Conservation (phyloP, 768 basidiomycete genomes). For the Lyophyllum shimeji region DNA sequence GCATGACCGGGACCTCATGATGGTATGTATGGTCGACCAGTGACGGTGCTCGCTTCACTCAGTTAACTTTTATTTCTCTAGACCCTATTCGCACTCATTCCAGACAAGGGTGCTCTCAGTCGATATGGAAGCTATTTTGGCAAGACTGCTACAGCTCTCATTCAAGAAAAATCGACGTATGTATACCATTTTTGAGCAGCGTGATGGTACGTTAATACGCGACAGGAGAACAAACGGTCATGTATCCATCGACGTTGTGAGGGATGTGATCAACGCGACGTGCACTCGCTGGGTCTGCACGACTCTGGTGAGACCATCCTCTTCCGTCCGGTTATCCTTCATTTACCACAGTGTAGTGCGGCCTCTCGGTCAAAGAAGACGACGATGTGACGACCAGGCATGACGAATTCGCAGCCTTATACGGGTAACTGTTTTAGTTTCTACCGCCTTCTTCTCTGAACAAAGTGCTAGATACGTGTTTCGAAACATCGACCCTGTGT, state of each 20-base stretch:
- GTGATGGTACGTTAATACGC: neutral
- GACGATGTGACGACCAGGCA: neutral
- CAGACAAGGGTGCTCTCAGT: conserved; percentile 10
- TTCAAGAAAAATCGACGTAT: conserved; percentile 11
- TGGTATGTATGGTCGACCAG: conserved; percentile 10
- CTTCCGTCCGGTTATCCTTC: neutral
- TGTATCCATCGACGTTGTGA: conserved; percentile 20
- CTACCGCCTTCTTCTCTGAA: neutral
- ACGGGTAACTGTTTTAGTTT: conserved; percentile 13
- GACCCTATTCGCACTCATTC: conserved; percentile 21
- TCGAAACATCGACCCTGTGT: conserved; percentile 21
- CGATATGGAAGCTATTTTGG: conserved; percentile 20
- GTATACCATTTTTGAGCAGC: neutral
- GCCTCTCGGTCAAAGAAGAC: neutral
- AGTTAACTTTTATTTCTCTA: neutral
- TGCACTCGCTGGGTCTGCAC: conserved; percentile 28
- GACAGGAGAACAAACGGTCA: conserved; percentile 7
- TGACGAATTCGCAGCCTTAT: conserved; percentile 17
- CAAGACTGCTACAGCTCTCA: conserved; percentile 11
- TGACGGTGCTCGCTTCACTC: neutral
- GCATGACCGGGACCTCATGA: conserved; percentile 21
- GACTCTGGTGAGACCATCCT: conserved; percentile 18
- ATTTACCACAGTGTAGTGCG: conserved; percentile 6
- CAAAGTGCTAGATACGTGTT: conserved; percentile 18
- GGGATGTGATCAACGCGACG: conserved; percentile 24